Evolutionary conservation across 1,284 basidiomycete species (phyloP).

Genomic region (Heterobasidion irregulare): DNA sequence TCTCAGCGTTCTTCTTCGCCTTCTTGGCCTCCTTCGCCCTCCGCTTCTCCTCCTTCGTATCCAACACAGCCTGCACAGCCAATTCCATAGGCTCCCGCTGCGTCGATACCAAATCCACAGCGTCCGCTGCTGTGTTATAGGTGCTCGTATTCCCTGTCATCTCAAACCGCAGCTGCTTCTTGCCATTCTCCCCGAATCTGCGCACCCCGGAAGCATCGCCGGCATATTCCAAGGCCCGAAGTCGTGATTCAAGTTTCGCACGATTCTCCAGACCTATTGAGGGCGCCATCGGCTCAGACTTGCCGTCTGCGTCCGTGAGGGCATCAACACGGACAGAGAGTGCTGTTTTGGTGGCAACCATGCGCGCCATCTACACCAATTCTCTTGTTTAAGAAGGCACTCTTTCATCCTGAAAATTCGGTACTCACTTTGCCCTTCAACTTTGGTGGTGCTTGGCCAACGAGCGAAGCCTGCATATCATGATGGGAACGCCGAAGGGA

Average conservation of each 20-base stretch:
- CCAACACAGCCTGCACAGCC: constrained; percentile 56
- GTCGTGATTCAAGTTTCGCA: constrained; percentile 89
- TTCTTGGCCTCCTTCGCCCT: constrained; percentile 73
- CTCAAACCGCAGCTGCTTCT: constrained; percentile 73
- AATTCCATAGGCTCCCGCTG: constrained; percentile 70
- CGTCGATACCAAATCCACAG: constrained; percentile 72
- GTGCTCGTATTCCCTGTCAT: constrained; percentile 67
- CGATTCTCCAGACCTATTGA: constrained; percentile 91
- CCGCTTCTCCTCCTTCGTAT: constrained; percentile 75
- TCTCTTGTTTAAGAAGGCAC: background rate
- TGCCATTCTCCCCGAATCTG: constrained; percentile 51
- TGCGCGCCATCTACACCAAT: constrained; percentile 82
- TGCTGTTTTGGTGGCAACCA: constrained; percentile 97
- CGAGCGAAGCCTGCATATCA: constrained; percentile 68
- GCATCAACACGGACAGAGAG: constrained; percentile 96
- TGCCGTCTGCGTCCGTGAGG: constrained; percentile 86
- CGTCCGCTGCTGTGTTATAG: constrained; percentile 81
- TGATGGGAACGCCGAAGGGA: background rate
- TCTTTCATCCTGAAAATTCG: constrained; percentile 1
- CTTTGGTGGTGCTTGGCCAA: constrained; percentile 96
- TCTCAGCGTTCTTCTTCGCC: constrained; percentile 60
- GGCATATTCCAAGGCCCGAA: constrained; percentile 84
- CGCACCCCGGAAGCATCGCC: constrained; percentile 62
- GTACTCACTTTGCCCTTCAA: constrained; percentile 86
- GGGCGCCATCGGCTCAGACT: constrained; percentile 75